Evolutionary conservation across 306 rosid genomes (phyloP), one percentile per base, ranked within the genome.

Genomic region (Castanea crenata): DNA sequence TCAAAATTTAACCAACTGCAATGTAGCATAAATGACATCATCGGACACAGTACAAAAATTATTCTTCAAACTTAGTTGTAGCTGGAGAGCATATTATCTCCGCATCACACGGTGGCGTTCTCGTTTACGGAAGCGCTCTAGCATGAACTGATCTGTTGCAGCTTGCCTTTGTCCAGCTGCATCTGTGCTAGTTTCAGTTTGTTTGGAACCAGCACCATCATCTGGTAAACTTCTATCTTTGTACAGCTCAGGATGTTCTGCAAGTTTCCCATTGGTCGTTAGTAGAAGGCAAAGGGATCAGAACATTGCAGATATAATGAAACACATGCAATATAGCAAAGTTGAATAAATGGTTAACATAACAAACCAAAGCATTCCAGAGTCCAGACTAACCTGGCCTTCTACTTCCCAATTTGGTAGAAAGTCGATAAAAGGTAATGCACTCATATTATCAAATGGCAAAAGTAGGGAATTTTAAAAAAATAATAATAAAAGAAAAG

Each of bases 231-330:
- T 89, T 88, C 83, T 90, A 72, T 89, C 93, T 76, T 92, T 95
- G 90, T 95, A 95, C 71, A 95, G 85, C 92, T 95, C 99, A 1
- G 98, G 99, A 87, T 95, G 98, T 73, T 95, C 99, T 94, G 93
- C 84, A 86, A 68, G 49, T 82, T 74, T 72, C 55, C 21, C 52
- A 72, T 55, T 72, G 46, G 67, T 79, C 3, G 65, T 85, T 55
- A 86, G 86, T 23, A 56, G 55, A 69, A 55, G 71, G 20, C 16
- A 79, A 49, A 31, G 8, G 46, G 67, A 25, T 62, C 41, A 76
- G 15, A 63, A 71, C 71, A 41, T 38, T 14, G 35, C 55, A 74
- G 55, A 23, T 31, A 12, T 70, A 16, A 51, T 11, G 23, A 73
- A 14, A 63, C 69, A 63, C 20, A 27, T 59, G 14, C 6, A 59